A percentile compares a stretch with the other conserved stretches of the same genome.
Evolutionary conservation across 352 stramenopile genomes (phyloP).

Genomic region (Globisporangium yorkense): DNA sequence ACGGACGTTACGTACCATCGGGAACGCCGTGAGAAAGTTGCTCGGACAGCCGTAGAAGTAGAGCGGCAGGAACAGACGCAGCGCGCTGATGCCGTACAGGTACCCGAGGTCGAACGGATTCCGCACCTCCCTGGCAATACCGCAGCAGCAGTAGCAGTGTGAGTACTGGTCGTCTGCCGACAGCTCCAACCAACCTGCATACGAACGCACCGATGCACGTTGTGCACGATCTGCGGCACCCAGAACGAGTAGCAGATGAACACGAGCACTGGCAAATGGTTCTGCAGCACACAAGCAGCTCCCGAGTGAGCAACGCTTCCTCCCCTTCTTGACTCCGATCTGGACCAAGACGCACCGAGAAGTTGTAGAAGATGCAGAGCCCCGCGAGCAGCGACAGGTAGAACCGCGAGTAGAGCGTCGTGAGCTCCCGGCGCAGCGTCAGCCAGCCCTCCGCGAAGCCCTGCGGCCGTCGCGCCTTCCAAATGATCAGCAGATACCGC

Average conservation of each 20-base stretch:
- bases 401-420: constrained; percentile 94
- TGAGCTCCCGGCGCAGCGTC: constrained; percentile 89
- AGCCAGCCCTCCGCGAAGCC: constrained; percentile 84
- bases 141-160: not conserved
- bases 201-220: constrained; percentile 77
- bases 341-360: constrained; percentile 39
- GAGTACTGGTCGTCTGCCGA: not conserved
- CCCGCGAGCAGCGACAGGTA: constrained; percentile 90
- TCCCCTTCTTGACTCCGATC: no score
- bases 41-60: constrained; percentile 94
- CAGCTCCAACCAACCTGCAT: not conserved
- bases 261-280: constrained; percentile 85
- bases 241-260: constrained; percentile 97
- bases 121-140: constrained; percentile 70
- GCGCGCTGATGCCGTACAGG: constrained; percentile 92
- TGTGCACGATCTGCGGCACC: constrained; percentile 97
- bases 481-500: constrained; percentile 97
- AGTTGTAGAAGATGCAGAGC: constrained; percentile 91
- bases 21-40: constrained; percentile 90
- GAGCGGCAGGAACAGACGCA: constrained; percentile 92
- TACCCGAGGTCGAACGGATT: constrained; percentile 94
- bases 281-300: constrained; percentile 23
- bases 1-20: constrained; percentile 45
- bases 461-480: constrained; percentile 88
- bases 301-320: no score